Evolutionary conservation across 345 rosid genomes (phyloP).

Genomic region (Salix brachista): DNA sequence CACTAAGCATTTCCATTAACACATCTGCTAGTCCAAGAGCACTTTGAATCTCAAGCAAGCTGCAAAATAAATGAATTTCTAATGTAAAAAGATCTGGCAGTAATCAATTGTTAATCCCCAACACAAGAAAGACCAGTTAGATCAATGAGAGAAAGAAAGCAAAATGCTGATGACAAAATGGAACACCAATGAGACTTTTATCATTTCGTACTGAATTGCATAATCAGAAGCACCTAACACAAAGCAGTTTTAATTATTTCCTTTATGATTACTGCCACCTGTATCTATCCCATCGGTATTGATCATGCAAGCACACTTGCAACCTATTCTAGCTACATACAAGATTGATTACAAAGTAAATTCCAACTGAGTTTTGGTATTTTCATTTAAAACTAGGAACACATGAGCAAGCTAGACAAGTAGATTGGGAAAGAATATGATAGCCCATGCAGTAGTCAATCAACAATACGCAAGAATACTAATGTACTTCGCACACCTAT

Average conservation of each 20-base stretch:
- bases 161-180: not conserved
- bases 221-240: not conserved
- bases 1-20: slow-evolving; percentile 79
- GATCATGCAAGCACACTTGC: not conserved
- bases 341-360: not conserved
- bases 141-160: not conserved
- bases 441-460: not conserved
- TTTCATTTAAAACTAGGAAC: not conserved
- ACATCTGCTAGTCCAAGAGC: slow-evolving; percentile 73
- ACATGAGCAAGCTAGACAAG: not conserved
- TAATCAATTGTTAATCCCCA: not conserved
- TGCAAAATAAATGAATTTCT: slow-evolving; percentile 27
- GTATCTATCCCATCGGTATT: not conserved
- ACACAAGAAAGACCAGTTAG: not conserved
- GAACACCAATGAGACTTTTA: not conserved
- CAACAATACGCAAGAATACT: not conserved
- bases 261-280: not conserved
- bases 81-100: not conserved
- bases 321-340: not conserved
- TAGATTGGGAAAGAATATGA: not conserved
- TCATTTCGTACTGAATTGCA: not conserved
- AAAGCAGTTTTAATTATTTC: not conserved
- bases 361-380: not conserved
- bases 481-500: not conserved
- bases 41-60: slow-evolving; percentile 68